Evolutionary conservation across 2,329 filamentous ascomycete genomes (phyloP), one percentile per base, ranked within the genome.

Genomic region (Calonectria ilicicola): DNA sequence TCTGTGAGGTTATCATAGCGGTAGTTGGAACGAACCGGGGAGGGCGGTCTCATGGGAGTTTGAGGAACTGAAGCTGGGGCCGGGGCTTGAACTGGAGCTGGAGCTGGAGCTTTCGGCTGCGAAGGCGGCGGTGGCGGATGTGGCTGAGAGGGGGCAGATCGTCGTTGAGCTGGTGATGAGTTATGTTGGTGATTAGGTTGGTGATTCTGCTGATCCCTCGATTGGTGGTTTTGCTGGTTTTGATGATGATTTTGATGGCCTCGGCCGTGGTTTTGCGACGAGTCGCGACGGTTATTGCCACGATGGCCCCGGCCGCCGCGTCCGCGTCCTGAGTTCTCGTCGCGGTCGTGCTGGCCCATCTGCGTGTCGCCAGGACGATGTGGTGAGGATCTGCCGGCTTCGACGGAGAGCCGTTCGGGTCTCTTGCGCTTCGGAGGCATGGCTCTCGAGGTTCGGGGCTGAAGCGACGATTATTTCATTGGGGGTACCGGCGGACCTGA

Each of bases 1-100:
- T 95, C 91, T 5, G 94, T 97, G 58, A 98, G 83, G 78, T 93
- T 92, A 70, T 93, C 90, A 83, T 97, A 98, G 77, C 89, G 90
- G 83, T 94, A 97, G 63, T 84, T 86, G 35, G 86, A 84, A 60
- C 80, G 80, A 42, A 83, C 76, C 9, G 86, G 82, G 38, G 83
- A 80, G 49, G 76, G 81, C 62, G 80, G 80, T 46, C 78, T 83
- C 74, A 65, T 62, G 29, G 69, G 42, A 15, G 75, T 66, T n/a
- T 77, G 80, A 21, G 76, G 65, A 21, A 26, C n/a, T 8, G 65
- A 40, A 27, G 64, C 47, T 32, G 35, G 69, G 51, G 47, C 53
- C 42, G 68, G 29, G 32, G 38, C 29, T 23, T 15, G 27, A 17
- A 29, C 35, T 29, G 49, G 49, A 9, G 64, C 38, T 19, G 44